phyloP scores from a whole-genome alignment of 306 rosid species.

The Styphnolobium japonicum region DNA sequence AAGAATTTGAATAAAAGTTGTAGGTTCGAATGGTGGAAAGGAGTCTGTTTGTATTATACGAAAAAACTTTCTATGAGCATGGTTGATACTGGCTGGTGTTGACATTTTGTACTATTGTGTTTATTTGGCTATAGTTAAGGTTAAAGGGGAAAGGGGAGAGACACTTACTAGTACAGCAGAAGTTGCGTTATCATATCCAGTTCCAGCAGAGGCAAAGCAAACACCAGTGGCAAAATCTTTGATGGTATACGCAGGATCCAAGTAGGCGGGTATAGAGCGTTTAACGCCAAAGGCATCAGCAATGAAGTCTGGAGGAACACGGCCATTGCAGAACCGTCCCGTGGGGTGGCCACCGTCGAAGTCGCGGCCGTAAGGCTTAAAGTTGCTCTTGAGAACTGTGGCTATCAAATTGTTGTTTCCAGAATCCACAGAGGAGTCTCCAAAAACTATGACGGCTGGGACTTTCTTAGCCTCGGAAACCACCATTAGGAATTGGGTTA shows the following conservation, averaged over 20 bases:
- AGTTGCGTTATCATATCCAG: constrained; percentile 63
- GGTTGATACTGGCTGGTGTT: no score
- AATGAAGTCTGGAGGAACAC: constrained; percentile 72
- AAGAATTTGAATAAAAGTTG: no score
- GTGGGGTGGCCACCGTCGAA: constrained; percentile 66
- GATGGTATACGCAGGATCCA: constrained; percentile 69
- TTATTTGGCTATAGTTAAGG: no score
- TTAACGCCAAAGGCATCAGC: constrained; percentile 66
- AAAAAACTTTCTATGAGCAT: no score
- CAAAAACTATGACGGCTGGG: constrained; percentile 55
- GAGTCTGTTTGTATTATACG: no score
- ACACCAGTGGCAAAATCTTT: constrained; percentile 75
- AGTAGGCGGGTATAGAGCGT: constrained; percentile 62
- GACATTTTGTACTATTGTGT: no score
- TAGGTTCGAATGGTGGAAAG: no score
- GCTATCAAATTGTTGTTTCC: constrained; percentile 78
- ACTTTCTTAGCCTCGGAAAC: not conserved
- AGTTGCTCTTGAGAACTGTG: constrained; percentile 75
- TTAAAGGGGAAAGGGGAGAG: not conserved
- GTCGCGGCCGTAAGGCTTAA: constrained; percentile 82
- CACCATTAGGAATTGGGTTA: not conserved
- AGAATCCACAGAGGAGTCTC: constrained; percentile 86
- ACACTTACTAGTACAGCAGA: constrained; percentile 63
- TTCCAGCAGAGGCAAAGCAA: constrained; percentile 87
- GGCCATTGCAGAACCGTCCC: constrained; percentile 79